Conservation (phyloP, 768 basidiomycete genomes). For the Boletus reticuloceps region DNA sequence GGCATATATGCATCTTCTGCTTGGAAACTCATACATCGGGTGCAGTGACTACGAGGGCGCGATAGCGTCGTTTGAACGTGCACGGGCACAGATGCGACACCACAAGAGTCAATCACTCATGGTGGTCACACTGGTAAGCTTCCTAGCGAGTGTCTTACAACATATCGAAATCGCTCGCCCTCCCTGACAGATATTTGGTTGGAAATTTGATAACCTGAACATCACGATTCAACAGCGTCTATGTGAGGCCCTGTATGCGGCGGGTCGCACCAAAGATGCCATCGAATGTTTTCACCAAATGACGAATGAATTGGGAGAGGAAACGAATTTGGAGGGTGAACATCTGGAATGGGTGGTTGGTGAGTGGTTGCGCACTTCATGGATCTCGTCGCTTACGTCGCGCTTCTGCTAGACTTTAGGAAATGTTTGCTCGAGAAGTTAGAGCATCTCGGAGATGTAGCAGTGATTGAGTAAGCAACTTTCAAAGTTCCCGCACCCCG, state of each 20-base stretch:
- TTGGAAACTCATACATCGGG: background rate
- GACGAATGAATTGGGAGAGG: background rate
- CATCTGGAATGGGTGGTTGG: background rate
- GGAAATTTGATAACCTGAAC: background rate
- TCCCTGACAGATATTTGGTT: background rate
- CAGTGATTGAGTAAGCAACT: too few species aligned
- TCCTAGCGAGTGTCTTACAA: too few species aligned
- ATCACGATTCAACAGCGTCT: background rate
- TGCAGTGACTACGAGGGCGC: background rate
- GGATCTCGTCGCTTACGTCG: background rate
- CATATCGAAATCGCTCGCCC: background rate
- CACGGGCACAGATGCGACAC: background rate
- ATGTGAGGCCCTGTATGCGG: background rate
- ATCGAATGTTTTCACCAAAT: background rate
- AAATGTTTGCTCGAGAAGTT: background rate
- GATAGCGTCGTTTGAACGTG: background rate
- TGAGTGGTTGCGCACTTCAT: background rate
- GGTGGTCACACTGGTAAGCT: constrained; percentile 6
- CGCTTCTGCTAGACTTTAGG: background rate
- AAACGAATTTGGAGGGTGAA: background rate
- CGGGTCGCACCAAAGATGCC: background rate
- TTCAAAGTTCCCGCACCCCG: too few species aligned
- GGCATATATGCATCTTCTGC: background rate
- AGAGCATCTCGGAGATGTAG: background rate
- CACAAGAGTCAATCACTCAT: background rate